These are phyloP conservation scores for Xylariales sp. DNA, from an alignment of 2,329 filamentous ascomycete genomes.

Conservation along the genomic window DNA sequence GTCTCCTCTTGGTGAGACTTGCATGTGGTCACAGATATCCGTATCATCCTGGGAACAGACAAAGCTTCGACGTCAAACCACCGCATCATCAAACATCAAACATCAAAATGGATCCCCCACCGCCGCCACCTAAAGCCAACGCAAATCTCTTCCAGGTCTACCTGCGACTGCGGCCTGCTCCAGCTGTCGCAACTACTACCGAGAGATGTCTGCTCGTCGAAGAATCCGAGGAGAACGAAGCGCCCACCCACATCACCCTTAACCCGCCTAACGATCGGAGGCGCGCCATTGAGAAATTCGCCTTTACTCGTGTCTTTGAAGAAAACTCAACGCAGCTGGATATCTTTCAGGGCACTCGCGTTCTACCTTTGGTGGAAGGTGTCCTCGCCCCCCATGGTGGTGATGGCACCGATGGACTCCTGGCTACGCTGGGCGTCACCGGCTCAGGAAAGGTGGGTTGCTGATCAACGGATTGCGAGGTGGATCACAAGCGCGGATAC, in stretches of 20 bases:
- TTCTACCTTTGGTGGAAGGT: slow-evolving; percentile 72
- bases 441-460: slow-evolving; percentile 86
- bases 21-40: neutral
- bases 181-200: slow-evolving; percentile 33
- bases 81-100: slow-evolving; percentile 5
- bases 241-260: slow-evolving; percentile 67
- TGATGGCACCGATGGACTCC: slow-evolving; percentile 80
- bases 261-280: slow-evolving; percentile 83
- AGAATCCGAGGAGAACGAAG: slow-evolving; percentile 36
- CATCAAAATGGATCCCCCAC: slow-evolving; percentile 32
- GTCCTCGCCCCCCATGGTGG: slow-evolving; percentile 69
- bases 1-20: too few relatives aligned
- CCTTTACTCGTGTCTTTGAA: slow-evolving; percentile 90
- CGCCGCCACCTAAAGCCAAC: slow-evolving; percentile 36
- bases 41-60: neutral
- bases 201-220: slow-evolving; percentile 82
- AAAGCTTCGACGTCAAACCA: neutral
- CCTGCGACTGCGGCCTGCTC: slow-evolving; percentile 73
- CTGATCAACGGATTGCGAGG: neutral
- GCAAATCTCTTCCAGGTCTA: slow-evolving; percentile 83
- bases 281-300: slow-evolving; percentile 87
- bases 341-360: slow-evolving; percentile 75
- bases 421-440: slow-evolving; percentile 90
- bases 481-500: neutral
- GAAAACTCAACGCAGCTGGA: slow-evolving; percentile 82